phyloP scores from a whole-genome alignment of 495 filamentous ascomycete species.

The Jackrogersella multiformis region DNA sequence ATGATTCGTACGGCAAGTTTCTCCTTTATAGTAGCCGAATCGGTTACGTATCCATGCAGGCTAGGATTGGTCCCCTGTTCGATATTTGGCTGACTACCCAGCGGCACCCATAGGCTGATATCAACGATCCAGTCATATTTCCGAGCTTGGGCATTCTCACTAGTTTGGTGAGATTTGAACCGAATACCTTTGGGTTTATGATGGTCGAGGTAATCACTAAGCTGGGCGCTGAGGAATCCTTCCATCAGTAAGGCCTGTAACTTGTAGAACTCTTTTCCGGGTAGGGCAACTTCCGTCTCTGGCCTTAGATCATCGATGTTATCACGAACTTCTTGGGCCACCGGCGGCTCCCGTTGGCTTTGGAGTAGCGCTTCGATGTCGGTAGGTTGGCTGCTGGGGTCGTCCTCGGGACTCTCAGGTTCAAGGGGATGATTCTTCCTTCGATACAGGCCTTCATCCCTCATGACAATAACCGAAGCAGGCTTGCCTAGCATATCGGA shows the following conservation, averaged over 20 bases:
- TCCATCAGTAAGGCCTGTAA: slow-evolving; percentile 49
- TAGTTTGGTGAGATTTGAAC: not conserved
- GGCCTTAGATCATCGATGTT: slow-evolving; percentile 59
- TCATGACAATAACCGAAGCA: slow-evolving; percentile 55
- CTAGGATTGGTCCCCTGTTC: slow-evolving; percentile 11
- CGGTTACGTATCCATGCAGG: slow-evolving; percentile 42
- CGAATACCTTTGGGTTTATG: not conserved
- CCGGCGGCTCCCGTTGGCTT: slow-evolving; percentile 36
- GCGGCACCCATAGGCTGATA: slow-evolving; percentile 47
- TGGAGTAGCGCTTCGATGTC: slow-evolving; percentile 48
- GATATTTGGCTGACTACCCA: slow-evolving; percentile 10
- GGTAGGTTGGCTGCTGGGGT: slow-evolving; percentile 20
- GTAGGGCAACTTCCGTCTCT: slow-evolving; percentile 37
- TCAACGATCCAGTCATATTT: slow-evolving; percentile 45
- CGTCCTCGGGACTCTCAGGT: not conserved
- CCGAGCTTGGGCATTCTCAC: not conserved
- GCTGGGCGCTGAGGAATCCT: slow-evolving; percentile 56
- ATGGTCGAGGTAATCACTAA: slow-evolving; percentile 50
- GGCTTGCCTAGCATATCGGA: slow-evolving; percentile 49
- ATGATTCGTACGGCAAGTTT: slow-evolving; percentile 50
- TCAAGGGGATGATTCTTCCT: slow-evolving; percentile 6
- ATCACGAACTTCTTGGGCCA: slow-evolving; percentile 45
- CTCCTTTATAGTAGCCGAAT: slow-evolving; percentile 43
- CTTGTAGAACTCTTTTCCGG: slow-evolving; percentile 49
- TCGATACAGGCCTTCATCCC: slow-evolving; percentile 42